A percentile compares a stretch with the other conserved stretches of the same genome.
These are phyloP conservation scores for Antrodiella citrinella DNA, from an alignment of 768 basidiomycete species.

Conservation along the genomic window DNA sequence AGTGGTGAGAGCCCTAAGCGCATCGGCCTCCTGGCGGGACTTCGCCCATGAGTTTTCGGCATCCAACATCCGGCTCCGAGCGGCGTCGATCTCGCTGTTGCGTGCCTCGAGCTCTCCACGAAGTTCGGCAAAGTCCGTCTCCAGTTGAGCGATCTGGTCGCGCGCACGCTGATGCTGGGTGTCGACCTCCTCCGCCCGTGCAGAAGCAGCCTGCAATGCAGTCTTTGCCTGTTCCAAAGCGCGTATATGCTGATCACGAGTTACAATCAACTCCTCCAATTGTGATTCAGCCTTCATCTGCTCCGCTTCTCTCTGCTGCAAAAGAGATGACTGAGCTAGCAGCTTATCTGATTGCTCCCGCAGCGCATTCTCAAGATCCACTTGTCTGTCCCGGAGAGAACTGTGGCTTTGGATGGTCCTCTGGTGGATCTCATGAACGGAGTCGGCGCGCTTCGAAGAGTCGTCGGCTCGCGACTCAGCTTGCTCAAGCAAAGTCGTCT, in stretches of 20 bases:
- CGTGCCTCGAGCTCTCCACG: slow-evolving; percentile 76
- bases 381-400: slow-evolving; percentile 60
- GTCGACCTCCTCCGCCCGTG: slow-evolving; percentile 75
- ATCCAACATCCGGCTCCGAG: slow-evolving; percentile 59
- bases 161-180: slow-evolving; percentile 60
- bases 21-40: slow-evolving; percentile 89
- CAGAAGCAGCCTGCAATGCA: slow-evolving; percentile 69
- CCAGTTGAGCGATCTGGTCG: slow-evolving; percentile 61
- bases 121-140: slow-evolving; percentile 70
- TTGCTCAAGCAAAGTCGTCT: slow-evolving; percentile 71
- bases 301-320: slow-evolving; percentile 79
- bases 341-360: slow-evolving; percentile 74
- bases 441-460: slow-evolving; percentile 67
- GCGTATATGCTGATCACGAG: slow-evolving; percentile 79
- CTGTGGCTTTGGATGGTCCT: slow-evolving; percentile 55
- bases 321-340: slow-evolving; percentile 59
- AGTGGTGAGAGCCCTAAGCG: slow-evolving; percentile 80
- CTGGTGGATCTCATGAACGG: slow-evolving; percentile 61
- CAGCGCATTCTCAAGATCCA: slow-evolving; percentile 50
- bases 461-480: slow-evolving; percentile 74
- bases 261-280: slow-evolving; percentile 60
- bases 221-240: slow-evolving; percentile 79
- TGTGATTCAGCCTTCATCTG: slow-evolving; percentile 53
- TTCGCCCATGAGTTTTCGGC: slow-evolving; percentile 89
- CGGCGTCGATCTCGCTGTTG: slow-evolving; percentile 63